These are phyloP conservation scores for Candida khao-thaluensis DNA, from an alignment of 805 yeast species.

Conservation along the genomic window DNA sequence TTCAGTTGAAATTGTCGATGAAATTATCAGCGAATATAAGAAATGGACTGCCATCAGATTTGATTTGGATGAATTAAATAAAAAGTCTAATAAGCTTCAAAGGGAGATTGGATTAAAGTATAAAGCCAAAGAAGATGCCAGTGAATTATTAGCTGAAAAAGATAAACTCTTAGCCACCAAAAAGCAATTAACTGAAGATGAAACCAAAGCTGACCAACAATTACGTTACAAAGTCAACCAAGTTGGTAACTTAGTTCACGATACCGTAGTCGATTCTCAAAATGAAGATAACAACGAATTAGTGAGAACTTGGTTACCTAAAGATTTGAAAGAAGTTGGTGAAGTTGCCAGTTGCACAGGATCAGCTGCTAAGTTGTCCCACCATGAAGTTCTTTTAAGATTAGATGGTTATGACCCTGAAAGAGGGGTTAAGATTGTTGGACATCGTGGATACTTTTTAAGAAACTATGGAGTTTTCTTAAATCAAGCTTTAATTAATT, in stretches of 20 bases:
- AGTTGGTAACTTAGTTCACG: constrained; percentile 94
- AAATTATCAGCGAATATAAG: constrained; percentile 86
- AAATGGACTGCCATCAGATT: constrained; percentile 83
- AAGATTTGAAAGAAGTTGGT: constrained; percentile 56
- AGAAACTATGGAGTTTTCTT: constrained; percentile 94
- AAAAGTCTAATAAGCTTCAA: constrained; percentile 82
- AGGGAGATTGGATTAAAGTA: constrained; percentile 89
- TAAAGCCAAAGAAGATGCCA: constrained; percentile 94
- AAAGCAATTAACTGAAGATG: constrained; percentile 60
- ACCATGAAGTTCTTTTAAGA: constrained; percentile 91
- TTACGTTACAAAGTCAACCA: constrained; percentile 80
- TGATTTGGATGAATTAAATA: constrained; percentile 87
- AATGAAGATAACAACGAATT: constrained; percentile 91
- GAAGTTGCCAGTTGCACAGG: constrained; percentile 76
- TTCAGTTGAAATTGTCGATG: constrained; percentile 92
- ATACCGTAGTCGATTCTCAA: constrained; percentile 79
- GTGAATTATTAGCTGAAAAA: constrained; percentile 77
- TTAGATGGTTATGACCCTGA: constrained; percentile 98
- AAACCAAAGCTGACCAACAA: constrained; percentile 75
- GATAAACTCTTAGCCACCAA: constrained; percentile 72
- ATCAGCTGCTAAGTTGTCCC: constrained; percentile 76
- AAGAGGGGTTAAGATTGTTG: constrained; percentile 95
- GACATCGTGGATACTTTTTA: constrained; percentile 97
- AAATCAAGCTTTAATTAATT: constrained; percentile 96
- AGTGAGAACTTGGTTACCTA: constrained; percentile 86